Conservation (phyloP, 1,284 basidiomycete genomes). For the Moniliella sp. region DNA sequence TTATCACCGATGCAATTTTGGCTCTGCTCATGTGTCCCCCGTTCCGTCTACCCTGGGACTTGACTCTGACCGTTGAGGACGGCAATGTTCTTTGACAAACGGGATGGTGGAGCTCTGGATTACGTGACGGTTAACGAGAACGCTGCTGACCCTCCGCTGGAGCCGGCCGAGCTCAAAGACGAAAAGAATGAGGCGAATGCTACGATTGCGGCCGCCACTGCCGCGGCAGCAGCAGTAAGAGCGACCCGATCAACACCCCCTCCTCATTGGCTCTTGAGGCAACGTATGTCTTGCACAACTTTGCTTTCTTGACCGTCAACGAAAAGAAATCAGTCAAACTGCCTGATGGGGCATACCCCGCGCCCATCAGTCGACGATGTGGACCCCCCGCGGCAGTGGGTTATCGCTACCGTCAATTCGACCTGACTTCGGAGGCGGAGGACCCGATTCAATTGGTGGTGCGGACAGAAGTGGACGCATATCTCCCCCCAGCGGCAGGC, state of each 20-base stretch:
- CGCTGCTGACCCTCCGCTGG: slow-evolving; percentile 77
- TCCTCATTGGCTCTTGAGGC: slow-evolving; percentile 85
- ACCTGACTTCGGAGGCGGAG: slow-evolving; percentile 76
- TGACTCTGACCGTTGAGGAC: slow-evolving; percentile 68
- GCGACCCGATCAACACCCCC: slow-evolving; percentile 71
- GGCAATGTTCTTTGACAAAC: slow-evolving; percentile 93
- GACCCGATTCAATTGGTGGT: slow-evolving; percentile 58
- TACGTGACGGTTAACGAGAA: slow-evolving; percentile 98
- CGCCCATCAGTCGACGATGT: slow-evolving; percentile 57
- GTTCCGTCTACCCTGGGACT: slow-evolving; percentile 98
- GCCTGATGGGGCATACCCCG: slow-evolving; percentile 37
- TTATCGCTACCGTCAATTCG: slow-evolving; percentile 87
- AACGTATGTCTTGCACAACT: slow-evolving; percentile 97
- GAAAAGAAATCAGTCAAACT: slow-evolving; percentile 9
- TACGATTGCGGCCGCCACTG: not conserved
- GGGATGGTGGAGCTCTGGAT: slow-evolving; percentile 73
- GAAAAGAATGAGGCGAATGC: slow-evolving; percentile 32
- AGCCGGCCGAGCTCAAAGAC: slow-evolving; percentile 50
- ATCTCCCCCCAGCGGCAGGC: slow-evolving; percentile 35
- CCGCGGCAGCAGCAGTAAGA: slow-evolving; percentile 8
- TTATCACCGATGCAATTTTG: slow-evolving; percentile 84
- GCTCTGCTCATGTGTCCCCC: slow-evolving; percentile 84
- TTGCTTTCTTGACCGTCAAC: slow-evolving; percentile 60
- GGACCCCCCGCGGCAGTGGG: slow-evolving; percentile 85
- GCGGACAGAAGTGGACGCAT: slow-evolving; percentile 88